phyloP scores from a whole-genome alignment of 2,329 filamentous ascomycete genomes.

The Aspergillus sergii region DNA sequence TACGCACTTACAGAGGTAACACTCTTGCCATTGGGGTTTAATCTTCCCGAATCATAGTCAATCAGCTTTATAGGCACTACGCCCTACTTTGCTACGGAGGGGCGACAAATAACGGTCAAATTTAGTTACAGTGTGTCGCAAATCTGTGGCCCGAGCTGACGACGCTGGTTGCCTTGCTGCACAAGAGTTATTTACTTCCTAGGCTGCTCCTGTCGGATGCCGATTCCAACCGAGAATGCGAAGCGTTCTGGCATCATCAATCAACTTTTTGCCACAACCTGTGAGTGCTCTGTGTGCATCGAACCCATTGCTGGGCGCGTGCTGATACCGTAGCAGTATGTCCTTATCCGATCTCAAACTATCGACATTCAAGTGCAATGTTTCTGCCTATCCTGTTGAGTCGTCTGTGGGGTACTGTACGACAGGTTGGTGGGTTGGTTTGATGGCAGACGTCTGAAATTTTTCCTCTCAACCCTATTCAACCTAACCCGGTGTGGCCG shows the following conservation, averaged over 20 bases:
- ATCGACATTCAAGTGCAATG: slow-evolving; percentile 13
- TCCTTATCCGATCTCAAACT: slow-evolving; percentile 14
- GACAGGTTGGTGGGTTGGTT: slow-evolving; percentile 5
- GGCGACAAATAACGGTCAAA: slow-evolving; percentile 5
- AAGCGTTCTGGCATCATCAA: slow-evolving; percentile 14
- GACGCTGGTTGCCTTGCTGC: slow-evolving; percentile 5
- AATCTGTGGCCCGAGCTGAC: slow-evolving; percentile 7
- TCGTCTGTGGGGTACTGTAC: slow-evolving; percentile 9
- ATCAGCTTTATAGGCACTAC: background rate
- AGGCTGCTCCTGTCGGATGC: slow-evolving; percentile 2
- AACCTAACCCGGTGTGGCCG: slow-evolving; percentile 14
- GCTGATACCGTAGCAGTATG: slow-evolving; percentile 20
- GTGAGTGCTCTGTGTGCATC: slow-evolving; percentile 18
- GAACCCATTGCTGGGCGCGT: slow-evolving; percentile 21
- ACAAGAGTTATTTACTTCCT: background rate
- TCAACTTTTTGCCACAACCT: slow-evolving; percentile 16
- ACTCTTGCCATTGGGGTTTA: background rate
- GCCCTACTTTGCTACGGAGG: background rate
- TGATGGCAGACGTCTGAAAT: slow-evolving; percentile 5
- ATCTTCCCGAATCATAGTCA: background rate
- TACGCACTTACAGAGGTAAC: slow-evolving; percentile 5
- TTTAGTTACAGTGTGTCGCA: slow-evolving; percentile 2
- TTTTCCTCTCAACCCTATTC: slow-evolving; percentile 2
- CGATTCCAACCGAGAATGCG: slow-evolving; percentile 21
- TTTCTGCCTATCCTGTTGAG: slow-evolving; percentile 7